These are phyloP conservation scores for Skeletonema tropicum DNA, from an alignment of 108 stramenopile genomes.

Conservation along the genomic window DNA sequence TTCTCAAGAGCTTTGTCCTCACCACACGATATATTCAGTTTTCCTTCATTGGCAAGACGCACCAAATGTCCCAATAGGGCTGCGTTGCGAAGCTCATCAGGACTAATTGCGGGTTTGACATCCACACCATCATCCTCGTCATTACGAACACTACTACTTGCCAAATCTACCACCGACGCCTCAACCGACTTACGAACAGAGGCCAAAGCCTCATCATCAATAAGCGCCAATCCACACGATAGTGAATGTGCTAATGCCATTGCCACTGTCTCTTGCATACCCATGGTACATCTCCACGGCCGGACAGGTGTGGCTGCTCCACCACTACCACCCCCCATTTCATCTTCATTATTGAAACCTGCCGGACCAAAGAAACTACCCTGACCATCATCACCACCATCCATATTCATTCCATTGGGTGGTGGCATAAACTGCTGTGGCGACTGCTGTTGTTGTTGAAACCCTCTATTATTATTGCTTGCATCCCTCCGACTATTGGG, in stretches of 20 bases:
- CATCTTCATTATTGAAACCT: constrained; percentile 16
- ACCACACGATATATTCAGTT: constrained; percentile 9
- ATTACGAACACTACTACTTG: background rate
- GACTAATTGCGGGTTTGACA: constrained; percentile 42
- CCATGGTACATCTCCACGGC: constrained; percentile 62
- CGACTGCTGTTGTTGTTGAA: background rate
- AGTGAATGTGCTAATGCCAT: constrained; percentile 87
- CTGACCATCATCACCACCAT: constrained; percentile 17
- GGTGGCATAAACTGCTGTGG: constrained; percentile 30
- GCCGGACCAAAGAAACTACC: constrained; percentile 16
- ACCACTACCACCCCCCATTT: background rate
- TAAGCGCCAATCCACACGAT: constrained; percentile 70
- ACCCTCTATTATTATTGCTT: background rate
- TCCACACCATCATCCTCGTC: constrained; percentile 16
- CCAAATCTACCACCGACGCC: constrained; percentile 43
- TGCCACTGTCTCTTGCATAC: constrained; percentile 88
- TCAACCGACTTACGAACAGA: constrained; percentile 60
- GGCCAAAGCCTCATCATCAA: constrained; percentile 75
- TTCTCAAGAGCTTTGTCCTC: background rate
- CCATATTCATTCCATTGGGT: constrained; percentile 27
- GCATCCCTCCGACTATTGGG: background rate
- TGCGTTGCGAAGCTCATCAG: constrained; percentile 65
- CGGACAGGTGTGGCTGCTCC: background rate
- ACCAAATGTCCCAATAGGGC: constrained; percentile 64
- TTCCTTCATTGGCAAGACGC: constrained; percentile 61